These are phyloP conservation scores for Lindgomyces ingoldianus DNA, from an alignment of 495 filamentous ascomycete species.

Conservation along the genomic window DNA sequence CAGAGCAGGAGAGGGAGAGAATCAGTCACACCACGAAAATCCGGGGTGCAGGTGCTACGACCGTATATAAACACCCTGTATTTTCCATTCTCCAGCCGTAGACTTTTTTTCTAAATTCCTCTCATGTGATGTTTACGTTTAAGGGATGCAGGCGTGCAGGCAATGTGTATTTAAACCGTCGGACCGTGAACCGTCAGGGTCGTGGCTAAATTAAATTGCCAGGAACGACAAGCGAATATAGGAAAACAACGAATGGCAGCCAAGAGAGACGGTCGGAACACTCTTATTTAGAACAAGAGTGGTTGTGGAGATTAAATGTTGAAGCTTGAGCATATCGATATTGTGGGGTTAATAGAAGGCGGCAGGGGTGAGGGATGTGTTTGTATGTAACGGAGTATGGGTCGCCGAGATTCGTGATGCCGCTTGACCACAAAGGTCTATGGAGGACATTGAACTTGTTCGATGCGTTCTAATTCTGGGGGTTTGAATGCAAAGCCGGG, in stretches of 20 bases:
- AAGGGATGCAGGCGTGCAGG: background rate
- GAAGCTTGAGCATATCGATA: background rate
- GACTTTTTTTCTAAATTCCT: too few species aligned
- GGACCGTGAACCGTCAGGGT: slow-evolving; percentile 24
- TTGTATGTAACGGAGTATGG: background rate
- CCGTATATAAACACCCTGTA: slow-evolving; percentile 1
- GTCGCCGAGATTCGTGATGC: background rate
- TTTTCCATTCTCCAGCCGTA: background rate
- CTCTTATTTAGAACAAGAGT: slow-evolving; percentile 7
- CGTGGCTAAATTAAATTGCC: slow-evolving; percentile 27
- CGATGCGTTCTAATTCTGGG: background rate
- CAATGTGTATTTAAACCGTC: slow-evolving; percentile 31
- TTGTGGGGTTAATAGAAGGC: background rate
- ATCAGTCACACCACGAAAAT: background rate
- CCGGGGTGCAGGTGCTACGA: slow-evolving; percentile 1
- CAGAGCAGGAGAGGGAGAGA: background rate
- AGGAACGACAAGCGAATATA: slow-evolving; percentile 28
- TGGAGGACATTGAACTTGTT: background rate
- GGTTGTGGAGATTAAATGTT: slow-evolving; percentile 1
- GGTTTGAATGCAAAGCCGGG: background rate
- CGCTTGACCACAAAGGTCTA: background rate
- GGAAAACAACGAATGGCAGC: background rate
- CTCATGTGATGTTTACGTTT: too few species aligned
- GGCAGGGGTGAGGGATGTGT: background rate
- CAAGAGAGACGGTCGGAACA: background rate